Base-by-base conservation (phyloP, 805 yeast genomes). In the Starmerella davenportii region DNA sequence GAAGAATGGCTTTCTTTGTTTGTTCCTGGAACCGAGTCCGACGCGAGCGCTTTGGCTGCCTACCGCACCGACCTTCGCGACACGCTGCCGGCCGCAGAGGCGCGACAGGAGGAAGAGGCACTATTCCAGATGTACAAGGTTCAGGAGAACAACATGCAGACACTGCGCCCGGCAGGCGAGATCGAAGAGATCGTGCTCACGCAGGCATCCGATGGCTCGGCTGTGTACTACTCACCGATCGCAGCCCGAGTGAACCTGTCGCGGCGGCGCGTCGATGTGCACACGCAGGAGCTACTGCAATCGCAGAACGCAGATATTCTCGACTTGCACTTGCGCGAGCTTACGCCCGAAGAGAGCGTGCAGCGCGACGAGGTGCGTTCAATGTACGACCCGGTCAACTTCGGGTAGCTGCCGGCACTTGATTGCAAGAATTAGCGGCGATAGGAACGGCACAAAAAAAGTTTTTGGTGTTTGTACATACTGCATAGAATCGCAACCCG, bases 1-100 rank as follows among this genome's bases (percentile, higher is more conserved):
- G 77, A 74, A 42, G 79, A 79, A 31, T 78, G 93, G 80, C 74
- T 82, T 52, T 71, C 93, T 2, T 59, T 74, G 45, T 78, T 71
- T 51, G 63, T 71, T 1, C 64, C 76, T 1, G 63, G 64, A 19
- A 61, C 59, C 17, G 66, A 68, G 14, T 7, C 7, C 5, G 15
- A 7, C 5, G 62, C 66, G 11, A 50, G 54, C 31, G 44, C 49
- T 18, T 53, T 73, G 23, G 59, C 63, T 44, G 46, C 57, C 21
- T 61, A 60, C 39, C 51, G 72, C 29, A 69, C 64, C 35, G 69
- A 72, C 53, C 39, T 64, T 44, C 53, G 66, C 51, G 61, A 56
- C 17, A 48, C 55, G 3, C 54, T 23, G 48, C 44, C 49, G 9
- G 47, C 40, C 4, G 40, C 37, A 2, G 53, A 37, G 56, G 49